Base-by-base conservation (phyloP, 2,329 filamentous ascomycete genomes). In the Exophiala alcalophila region DNA sequence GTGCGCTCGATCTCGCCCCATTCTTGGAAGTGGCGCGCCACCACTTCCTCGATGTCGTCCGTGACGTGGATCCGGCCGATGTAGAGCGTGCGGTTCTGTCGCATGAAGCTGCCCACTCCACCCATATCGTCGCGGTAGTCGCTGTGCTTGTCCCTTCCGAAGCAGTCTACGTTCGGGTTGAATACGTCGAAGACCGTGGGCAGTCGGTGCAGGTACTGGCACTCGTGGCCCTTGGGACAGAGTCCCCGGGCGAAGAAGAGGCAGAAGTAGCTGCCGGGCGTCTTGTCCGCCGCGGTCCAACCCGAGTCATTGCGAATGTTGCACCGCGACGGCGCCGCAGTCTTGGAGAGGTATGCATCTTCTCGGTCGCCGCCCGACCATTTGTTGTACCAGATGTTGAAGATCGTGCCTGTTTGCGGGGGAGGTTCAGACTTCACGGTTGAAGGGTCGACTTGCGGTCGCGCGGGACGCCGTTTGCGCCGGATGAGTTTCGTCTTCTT, bases 371-470 rank as follows among this genome's bases (percentile, higher is more conserved):
- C 92, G 54, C 92, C 92, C 1, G 83, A 85, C 90, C 91, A 97
- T 68, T 96, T 97, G 71, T 95, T 96, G 70, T 96, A 95, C 91
- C 90, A 96, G 60, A 94, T 94, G 67, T 98, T 98, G 76, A 92
- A 98, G 45, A 90, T 88, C 0, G 87, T 94, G 39, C 92, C 92
- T 0, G 91, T 97, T 59, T 97, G 90, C 1, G 87, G 86, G 11
- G 54, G 54, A 3, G 86, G 84, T 57, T 95, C 88, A 23, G 83
- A 83, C 57, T 84, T 86, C 67, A 94, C 78, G 29, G 83, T 83
- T 27, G 84, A 81, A 2, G 89, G 81, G 60, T 98, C 92, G 59
- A 96, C 83, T 69, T 98, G 92, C 0, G 86, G 84, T 46, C 91
- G 81, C 32, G 92, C 92, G 21, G 92, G 92, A 26, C 89, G 78